phyloP scores from a whole-genome alignment of 176 grass and related monocot species.

The Poa annua region DNA sequence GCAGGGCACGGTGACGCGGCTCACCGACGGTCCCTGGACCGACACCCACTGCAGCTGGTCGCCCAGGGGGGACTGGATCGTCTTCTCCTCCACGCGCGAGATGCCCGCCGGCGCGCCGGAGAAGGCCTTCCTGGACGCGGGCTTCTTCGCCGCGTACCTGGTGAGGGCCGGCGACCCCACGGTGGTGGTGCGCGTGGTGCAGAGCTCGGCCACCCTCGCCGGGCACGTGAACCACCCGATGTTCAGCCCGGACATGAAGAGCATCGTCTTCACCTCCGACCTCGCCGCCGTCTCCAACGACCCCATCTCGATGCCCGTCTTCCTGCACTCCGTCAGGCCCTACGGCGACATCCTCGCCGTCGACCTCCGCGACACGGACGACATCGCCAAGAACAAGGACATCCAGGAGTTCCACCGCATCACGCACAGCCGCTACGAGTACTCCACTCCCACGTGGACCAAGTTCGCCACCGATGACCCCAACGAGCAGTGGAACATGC shows the following conservation, averaged over 20 bases:
- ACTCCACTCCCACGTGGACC: slow-evolving; percentile 48
- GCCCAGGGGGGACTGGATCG: slow-evolving; percentile 51
- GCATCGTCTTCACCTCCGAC: slow-evolving; percentile 50
- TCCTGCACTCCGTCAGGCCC: slow-evolving; percentile 48
- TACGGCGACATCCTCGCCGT: slow-evolving; percentile 44
- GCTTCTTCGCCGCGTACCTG: slow-evolving; percentile 41
- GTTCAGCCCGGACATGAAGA: slow-evolving; percentile 45
- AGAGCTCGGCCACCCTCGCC: neutral
- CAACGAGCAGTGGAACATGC: slow-evolving; percentile 40
- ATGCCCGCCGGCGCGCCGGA: neutral
- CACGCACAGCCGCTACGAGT: slow-evolving; percentile 48
- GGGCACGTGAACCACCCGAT: slow-evolving; percentile 60
- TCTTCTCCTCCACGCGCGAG: slow-evolving; percentile 51
- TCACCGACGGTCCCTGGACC: slow-evolving; percentile 14
- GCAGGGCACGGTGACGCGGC: slow-evolving; percentile 2
- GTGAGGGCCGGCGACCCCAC: neutral
- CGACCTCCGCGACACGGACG: slow-evolving; percentile 36
- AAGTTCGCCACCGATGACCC: slow-evolving; percentile 42
- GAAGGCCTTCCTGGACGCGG: slow-evolving; percentile 24
- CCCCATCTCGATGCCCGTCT: slow-evolving; percentile 46
- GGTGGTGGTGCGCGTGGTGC: slow-evolving; percentile 36
- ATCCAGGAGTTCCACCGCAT: slow-evolving; percentile 32
- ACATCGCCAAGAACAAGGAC: slow-evolving; percentile 36
- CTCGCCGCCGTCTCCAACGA: slow-evolving; percentile 47
- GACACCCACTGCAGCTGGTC: slow-evolving; percentile 64